These are phyloP conservation scores for Erodium texanum DNA, from an alignment of 441 rosid genomes.

Conservation along the genomic window DNA sequence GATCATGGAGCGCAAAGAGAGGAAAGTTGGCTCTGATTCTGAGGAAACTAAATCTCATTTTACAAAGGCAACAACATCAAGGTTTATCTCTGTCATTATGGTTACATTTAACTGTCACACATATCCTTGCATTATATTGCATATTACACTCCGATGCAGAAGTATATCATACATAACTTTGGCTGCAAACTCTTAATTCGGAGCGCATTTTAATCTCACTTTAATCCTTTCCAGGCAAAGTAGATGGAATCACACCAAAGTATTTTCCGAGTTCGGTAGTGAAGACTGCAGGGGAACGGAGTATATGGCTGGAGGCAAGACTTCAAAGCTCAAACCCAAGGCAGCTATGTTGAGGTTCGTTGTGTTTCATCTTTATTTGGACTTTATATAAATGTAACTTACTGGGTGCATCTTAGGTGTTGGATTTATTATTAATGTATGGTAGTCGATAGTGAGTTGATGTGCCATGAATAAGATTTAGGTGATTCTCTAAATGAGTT, in stretches of 20 bases:
- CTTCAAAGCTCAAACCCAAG: slow-evolving; percentile 40
- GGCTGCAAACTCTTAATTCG: not conserved
- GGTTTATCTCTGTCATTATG: slow-evolving; percentile 28
- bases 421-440: too few species aligned
- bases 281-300: slow-evolving; percentile 43
- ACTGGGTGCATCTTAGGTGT: slow-evolving; percentile 5
- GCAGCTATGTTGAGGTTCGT: slow-evolving; percentile 45
- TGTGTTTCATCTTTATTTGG: not conserved
- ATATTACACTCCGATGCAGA: too few species aligned
- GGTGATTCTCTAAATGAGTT: not conserved
- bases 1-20: slow-evolving; percentile 51
- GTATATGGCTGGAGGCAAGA: slow-evolving; percentile 49
- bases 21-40: slow-evolving; percentile 38
- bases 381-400: too few species aligned
- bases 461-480: not conserved
- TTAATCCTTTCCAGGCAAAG: slow-evolving; percentile 51
- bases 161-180: too few species aligned
- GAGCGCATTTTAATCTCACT: not conserved
- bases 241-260: slow-evolving; percentile 86
- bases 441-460: too few species aligned
- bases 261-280: slow-evolving; percentile 75
- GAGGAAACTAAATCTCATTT: slow-evolving; percentile 60
- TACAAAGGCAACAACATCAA: slow-evolving; percentile 59
- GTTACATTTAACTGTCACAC: not conserved
- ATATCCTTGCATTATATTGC: too few species aligned